phyloP scores from a whole-genome alignment of 2,329 filamentous ascomycete genomes.

The Penicillium sp. region DNA sequence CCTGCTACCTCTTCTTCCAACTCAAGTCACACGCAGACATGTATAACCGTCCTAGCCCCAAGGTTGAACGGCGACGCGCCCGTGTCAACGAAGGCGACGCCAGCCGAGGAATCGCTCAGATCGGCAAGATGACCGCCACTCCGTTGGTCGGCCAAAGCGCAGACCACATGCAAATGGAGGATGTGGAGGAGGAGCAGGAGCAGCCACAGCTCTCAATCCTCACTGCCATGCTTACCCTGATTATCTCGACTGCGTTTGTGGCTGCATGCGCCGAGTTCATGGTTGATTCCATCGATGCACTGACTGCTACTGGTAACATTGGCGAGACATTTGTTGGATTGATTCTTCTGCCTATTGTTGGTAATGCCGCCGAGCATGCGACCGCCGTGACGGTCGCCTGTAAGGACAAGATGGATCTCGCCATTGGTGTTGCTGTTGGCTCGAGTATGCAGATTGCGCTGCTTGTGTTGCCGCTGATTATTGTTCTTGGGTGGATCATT shows the following conservation, averaged over 20 bases:
- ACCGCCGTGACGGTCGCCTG: conserved; percentile 63
- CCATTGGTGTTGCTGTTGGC: conserved; percentile 67
- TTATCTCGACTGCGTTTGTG: conserved; percentile 74
- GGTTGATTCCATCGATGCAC: conserved; percentile 60
- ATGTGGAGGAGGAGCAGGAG: conserved; percentile 71
- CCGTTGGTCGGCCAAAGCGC: conserved; percentile 53
- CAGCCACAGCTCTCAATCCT: conserved; percentile 71
- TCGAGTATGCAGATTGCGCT: conserved; percentile 67
- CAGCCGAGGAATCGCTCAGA: conserved; percentile 52
- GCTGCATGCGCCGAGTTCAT: conserved; percentile 73
- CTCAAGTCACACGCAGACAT: conserved; percentile 79
- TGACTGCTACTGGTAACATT: conserved; percentile 52
- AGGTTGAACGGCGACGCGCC: conserved; percentile 63
- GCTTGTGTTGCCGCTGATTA: conserved; percentile 61
- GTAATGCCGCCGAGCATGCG: conserved; percentile 67
- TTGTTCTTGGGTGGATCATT: conserved; percentile 64
- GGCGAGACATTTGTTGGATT: conserved; percentile 65
- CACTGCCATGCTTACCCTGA: conserved; percentile 72
- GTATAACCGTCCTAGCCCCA: conserved; percentile 78
- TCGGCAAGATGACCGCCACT: conserved; percentile 54
- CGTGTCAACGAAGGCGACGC: conserved; percentile 54
- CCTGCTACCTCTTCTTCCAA: conserved; percentile 84
- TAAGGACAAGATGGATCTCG: conserved; percentile 70
- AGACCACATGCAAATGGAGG: conserved; percentile 50
- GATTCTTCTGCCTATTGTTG: conserved; percentile 66